Percentiles rank a stretch among this genome's conserved stretches.
Conservation (phyloP, 805 yeast species). For the Nakazawaea ernobii region DNA sequence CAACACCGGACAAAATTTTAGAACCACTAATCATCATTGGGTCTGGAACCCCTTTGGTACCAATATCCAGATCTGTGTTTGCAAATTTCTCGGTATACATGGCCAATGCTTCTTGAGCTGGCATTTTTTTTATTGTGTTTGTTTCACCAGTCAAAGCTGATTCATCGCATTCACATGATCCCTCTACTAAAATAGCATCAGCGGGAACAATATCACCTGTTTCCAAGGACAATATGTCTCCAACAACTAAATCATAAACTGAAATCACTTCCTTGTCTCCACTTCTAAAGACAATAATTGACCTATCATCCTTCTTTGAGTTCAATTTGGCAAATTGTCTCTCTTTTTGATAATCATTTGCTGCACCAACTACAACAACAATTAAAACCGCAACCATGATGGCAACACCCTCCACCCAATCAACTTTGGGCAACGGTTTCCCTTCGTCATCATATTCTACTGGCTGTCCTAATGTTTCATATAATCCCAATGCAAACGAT, state of each 20-base stretch:
- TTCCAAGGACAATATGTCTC: slow-evolving; percentile 76
- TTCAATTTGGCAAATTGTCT: slow-evolving; percentile 85
- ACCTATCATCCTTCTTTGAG: slow-evolving; percentile 81
- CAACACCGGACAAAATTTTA: slow-evolving; percentile 80
- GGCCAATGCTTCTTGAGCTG: slow-evolving; percentile 40
- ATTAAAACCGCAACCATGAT: slow-evolving; percentile 86
- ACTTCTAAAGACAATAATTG: slow-evolving; percentile 67
- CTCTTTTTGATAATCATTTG: slow-evolving; percentile 96
- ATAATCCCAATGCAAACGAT: slow-evolving; percentile 84
- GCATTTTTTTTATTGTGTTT: slow-evolving; percentile 65
- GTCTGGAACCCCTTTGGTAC: slow-evolving; percentile 49
- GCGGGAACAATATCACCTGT: slow-evolving; percentile 95
- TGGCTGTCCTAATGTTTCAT: slow-evolving; percentile 86
- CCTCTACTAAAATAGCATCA: slow-evolving; percentile 70
- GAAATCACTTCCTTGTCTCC: slow-evolving; percentile 65
- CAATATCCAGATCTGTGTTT: slow-evolving; percentile 28
- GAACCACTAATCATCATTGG: slow-evolving; percentile 90
- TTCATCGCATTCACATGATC: slow-evolving; percentile 86
- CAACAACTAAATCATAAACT: slow-evolving; percentile 74
- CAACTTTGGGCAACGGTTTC: slow-evolving; percentile 71
- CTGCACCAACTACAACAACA: slow-evolving; percentile 90
- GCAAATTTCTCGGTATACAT: slow-evolving; percentile 24
- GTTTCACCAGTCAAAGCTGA: slow-evolving; percentile 93
- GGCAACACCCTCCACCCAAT: slow-evolving; percentile 99
- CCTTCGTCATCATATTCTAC: slow-evolving; percentile 77